Percentiles rank a stretch among this genome's conserved stretches.
Conservation (phyloP, 768 basidiomycete genomes). For the Lyophyllum decastes region DNA sequence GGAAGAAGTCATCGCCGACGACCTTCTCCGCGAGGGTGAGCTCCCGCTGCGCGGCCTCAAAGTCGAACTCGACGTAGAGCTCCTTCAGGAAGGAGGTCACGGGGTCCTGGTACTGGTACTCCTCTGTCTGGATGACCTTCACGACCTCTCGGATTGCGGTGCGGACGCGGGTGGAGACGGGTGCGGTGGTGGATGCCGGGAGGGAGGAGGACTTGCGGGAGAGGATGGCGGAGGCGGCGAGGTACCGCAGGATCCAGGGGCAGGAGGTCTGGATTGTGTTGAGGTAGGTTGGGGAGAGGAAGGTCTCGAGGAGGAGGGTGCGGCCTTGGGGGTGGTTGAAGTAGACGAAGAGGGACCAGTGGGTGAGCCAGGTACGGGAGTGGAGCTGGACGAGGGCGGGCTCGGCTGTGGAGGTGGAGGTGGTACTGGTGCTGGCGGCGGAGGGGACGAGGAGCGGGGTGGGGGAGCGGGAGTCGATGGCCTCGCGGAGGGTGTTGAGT, state of each 20-base stretch:
- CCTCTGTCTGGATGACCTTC: slow-evolving; percentile 91
- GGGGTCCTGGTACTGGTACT: slow-evolving; percentile 95
- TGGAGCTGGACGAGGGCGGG: slow-evolving; percentile 88
- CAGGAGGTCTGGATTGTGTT: slow-evolving; percentile 97
- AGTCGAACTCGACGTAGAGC: slow-evolving; percentile 94
- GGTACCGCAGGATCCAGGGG: slow-evolving; percentile 94
- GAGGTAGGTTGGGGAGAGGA: slow-evolving; percentile 95
- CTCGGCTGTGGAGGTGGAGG: too few species aligned
- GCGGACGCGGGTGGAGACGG: slow-evolving; percentile 71
- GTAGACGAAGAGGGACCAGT: slow-evolving; percentile 98
- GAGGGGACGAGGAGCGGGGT: slow-evolving; percentile 45
- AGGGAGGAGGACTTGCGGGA: slow-evolving; percentile 75
- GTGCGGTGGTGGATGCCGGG: slow-evolving; percentile 37
- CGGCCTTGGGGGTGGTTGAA: slow-evolving; percentile 95
- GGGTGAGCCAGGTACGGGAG: slow-evolving; percentile 93
- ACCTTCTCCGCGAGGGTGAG: slow-evolving; percentile 78
- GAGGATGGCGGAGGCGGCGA: slow-evolving; percentile 90
- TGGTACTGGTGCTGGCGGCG: slow-evolving; percentile 28
- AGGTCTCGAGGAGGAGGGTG: slow-evolving; percentile 91
- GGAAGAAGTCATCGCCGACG: slow-evolving; percentile 91
- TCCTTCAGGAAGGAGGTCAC: slow-evolving; percentile 92
- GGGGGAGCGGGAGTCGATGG: slow-evolving; percentile 79
- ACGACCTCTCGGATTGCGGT: slow-evolving; percentile 91
- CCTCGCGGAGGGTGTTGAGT: slow-evolving; percentile 91
- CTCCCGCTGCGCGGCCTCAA: slow-evolving; percentile 89